A percentile compares a stretch with the other conserved stretches of the same genome.
These are phyloP conservation scores for Santalum album DNA, from an alignment of 164 flowering plant genomes.

Conservation along the genomic window DNA sequence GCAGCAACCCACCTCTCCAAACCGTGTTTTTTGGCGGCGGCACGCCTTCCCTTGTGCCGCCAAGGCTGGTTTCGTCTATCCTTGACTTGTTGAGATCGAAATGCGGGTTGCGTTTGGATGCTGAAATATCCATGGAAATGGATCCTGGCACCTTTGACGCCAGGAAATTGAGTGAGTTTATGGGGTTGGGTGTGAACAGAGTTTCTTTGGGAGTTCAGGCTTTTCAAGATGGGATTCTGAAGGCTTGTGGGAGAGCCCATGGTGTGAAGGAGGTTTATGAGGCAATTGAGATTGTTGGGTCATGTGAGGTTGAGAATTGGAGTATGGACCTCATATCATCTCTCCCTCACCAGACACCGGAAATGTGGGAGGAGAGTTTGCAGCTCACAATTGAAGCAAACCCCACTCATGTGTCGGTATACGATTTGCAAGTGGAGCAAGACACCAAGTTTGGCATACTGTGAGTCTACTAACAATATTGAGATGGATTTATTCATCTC, in stretches of 20 bases:
- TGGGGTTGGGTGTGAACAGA: slow-evolving; percentile 79
- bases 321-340: slow-evolving; percentile 93
- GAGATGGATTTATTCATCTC: not conserved
- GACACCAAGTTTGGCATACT: slow-evolving; percentile 78
- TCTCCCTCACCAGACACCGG: slow-evolving; percentile 70
- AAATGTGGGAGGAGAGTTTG: slow-evolving; percentile 90
- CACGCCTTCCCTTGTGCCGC: slow-evolving; percentile 90
- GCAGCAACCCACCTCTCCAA: slow-evolving; percentile 46
- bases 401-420: slow-evolving; percentile 82
- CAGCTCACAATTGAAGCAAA: slow-evolving; percentile 37
- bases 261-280: slow-evolving; percentile 63
- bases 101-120: slow-evolving; percentile 50
- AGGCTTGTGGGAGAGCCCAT: slow-evolving; percentile 86
- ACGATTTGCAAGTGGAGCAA: slow-evolving; percentile 88
- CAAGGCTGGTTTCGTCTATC: slow-evolving; percentile 47
- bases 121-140: slow-evolving; percentile 90
- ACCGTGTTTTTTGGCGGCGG: slow-evolving; percentile 95
- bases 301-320: slow-evolving; percentile 79
- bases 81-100: slow-evolving; percentile 46
- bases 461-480: slow-evolving; percentile 36
- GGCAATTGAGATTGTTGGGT: slow-evolving; percentile 58
- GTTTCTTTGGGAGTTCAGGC: slow-evolving; percentile 97
- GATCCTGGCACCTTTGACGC: slow-evolving; percentile 92
- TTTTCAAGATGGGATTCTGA: slow-evolving; percentile 79
- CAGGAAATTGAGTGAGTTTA: slow-evolving; percentile 42